phyloP scores from a whole-genome alignment of 176 grass and related monocot genomes.

The Areca catechu region DNA sequence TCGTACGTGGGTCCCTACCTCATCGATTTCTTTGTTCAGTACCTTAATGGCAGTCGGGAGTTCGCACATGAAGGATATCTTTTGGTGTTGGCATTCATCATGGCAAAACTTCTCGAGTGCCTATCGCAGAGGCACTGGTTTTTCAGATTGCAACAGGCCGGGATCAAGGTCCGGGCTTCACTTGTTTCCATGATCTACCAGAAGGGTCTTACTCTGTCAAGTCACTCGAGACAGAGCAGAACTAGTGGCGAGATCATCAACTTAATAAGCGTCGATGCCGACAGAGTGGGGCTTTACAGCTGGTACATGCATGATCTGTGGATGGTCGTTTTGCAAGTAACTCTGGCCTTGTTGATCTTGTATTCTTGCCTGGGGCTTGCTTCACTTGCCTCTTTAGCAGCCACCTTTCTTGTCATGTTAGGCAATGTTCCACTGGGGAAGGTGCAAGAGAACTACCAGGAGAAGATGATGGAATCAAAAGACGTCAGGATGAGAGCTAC shows the following conservation, averaged over 20 bases:
- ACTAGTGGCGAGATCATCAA: constrained; percentile 70
- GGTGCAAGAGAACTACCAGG: constrained; percentile 56
- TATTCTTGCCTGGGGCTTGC: constrained; percentile 55
- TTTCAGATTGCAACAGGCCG: constrained; percentile 50
- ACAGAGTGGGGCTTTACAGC: constrained; percentile 32
- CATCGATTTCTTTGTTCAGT: constrained; percentile 72
- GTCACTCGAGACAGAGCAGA: constrained; percentile 49
- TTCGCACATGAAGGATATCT: constrained; percentile 42
- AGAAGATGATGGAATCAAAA: constrained; percentile 71
- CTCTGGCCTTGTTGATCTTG: constrained; percentile 57
- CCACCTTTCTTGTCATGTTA: constrained; percentile 58
- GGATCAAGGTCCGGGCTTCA: constrained; percentile 32
- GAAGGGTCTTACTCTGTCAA: constrained; percentile 63
- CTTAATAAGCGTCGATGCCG: constrained; percentile 64
- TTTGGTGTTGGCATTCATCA: constrained; percentile 47
- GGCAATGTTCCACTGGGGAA: constrained; percentile 53
- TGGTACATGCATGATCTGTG: constrained; percentile 78
- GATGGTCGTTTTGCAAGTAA: constrained; percentile 61
- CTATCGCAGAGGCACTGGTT: constrained; percentile 40
- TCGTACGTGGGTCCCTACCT: constrained; percentile 82
- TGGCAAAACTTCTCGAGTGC: constrained; percentile 62
- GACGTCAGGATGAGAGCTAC: constrained; percentile 75
- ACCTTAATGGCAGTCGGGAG: constrained; percentile 53
- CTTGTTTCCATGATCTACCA: constrained; percentile 61
- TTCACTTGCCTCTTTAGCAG: constrained; percentile 37